Evolutionary conservation across 352 stramenopile species (phyloP), one percentile per base, ranked within the genome.

Genomic region (Globisporangium alternatum): DNA sequence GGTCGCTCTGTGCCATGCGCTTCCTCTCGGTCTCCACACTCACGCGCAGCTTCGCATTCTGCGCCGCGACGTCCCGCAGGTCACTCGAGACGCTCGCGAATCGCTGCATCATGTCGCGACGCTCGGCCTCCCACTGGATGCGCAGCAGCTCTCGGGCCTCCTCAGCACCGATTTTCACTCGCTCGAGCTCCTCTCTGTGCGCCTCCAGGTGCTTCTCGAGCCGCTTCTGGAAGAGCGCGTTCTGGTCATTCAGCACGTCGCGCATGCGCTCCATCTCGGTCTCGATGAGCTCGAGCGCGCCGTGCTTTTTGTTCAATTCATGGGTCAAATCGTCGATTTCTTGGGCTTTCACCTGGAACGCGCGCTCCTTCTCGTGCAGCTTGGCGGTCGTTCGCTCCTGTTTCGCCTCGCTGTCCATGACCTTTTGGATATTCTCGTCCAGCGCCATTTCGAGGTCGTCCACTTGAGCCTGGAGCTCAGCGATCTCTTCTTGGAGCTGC

Each of bases 231-330:
- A 88, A 88, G 3, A 88, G 31, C 0, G 63, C 67, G 60, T 88
- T 81, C 44, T 91, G 83, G 13, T 89, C 80, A 49, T 74, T 68
- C 1, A 90, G 71, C 17, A 69, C 69, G 0, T 62, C 69, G 15
- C 79, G 78, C 77, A 91, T 80, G 0, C 75, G 73, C 30, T 87
- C 77, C 81, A 91, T 89, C 47, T 91, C 83, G 10, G 76, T 77
- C 41, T 90, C 83, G 7, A 91, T 77, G 25, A 90, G 76, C 47
- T 89, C 81, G 12, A 91, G 65, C 5, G 81, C 83, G 9, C 68
- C 70, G 13, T 80, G 70, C 49, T 89, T 90, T 17, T 80, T 70
- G 39, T 72, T 70, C 7, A 91, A 19, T 44, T 85, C 62, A 28
- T 76, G 71, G 10, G 37, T n/a, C 9, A 75, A 28, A 25, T 71